Percentiles rank a stretch among this genome's conserved stretches.
Conservation (phyloP, 2,329 filamentous ascomycete genomes). For the Alternaria conjuncta region DNA sequence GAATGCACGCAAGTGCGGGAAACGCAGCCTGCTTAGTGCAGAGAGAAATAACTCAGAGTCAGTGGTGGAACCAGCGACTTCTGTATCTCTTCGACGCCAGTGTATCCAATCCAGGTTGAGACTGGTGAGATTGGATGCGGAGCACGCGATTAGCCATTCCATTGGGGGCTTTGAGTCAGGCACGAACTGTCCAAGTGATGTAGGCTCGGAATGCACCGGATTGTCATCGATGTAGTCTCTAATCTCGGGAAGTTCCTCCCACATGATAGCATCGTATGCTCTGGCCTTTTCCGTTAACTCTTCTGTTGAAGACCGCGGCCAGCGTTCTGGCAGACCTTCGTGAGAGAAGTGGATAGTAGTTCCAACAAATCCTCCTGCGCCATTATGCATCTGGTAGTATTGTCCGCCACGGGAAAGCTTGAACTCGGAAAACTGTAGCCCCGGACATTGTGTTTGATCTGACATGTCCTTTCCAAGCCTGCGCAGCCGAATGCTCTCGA, state of each 20-base stretch:
- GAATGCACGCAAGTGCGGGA: conserved; percentile 54
- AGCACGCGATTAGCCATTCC: conserved; percentile 25
- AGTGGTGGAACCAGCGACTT: conserved; percentile 5
- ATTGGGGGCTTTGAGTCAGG: conserved; percentile 16
- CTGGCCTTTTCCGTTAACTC: conserved; percentile 25
- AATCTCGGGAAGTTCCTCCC: conserved; percentile 33
- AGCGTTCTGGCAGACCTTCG: conserved; percentile 5
- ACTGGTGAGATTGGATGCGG: conserved; percentile 38
- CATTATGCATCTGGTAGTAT: conserved; percentile 35
- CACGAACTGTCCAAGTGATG: background rate
- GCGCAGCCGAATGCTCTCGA: conserved; percentile 53
- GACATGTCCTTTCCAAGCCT: conserved; percentile 44
- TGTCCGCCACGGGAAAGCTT: conserved; percentile 41
- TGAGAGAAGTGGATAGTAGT: conserved; percentile 36
- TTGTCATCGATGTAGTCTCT: conserved; percentile 26
- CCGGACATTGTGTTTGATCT: conserved; percentile 6
- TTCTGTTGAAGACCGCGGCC: conserved; percentile 5
- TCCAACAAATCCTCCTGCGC: conserved; percentile 37
- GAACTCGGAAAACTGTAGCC: conserved; percentile 33
- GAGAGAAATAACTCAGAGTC: conserved; percentile 24
- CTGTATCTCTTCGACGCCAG: conserved; percentile 32
- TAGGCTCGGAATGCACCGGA: conserved; percentile 6
- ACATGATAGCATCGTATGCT: conserved; percentile 35
- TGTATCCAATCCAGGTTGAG: conserved; percentile 46
- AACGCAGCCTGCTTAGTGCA: conserved; percentile 45